Evolutionary conservation across 2,329 filamentous ascomycete species (phyloP).

Genomic region (Aspergillus pseudoviridinutans): DNA sequence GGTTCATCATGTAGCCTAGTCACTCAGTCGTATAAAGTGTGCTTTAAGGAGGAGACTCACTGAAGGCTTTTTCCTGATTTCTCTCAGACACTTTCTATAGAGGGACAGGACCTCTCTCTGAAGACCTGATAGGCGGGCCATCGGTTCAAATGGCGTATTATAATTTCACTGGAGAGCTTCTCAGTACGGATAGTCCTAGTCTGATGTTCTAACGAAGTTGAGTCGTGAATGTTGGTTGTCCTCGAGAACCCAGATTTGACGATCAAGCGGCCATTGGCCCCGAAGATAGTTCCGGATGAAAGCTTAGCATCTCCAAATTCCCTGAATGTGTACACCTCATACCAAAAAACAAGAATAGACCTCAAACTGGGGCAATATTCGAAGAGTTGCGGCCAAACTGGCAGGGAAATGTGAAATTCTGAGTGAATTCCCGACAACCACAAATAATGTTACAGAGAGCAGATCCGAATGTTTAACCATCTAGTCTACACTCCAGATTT

Average conservation of each 20-base stretch:
- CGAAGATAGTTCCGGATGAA: neutral
- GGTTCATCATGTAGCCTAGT: neutral
- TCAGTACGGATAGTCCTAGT: neutral
- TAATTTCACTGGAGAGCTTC: neutral
- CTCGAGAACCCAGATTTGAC: neutral
- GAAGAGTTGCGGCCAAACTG: neutral
- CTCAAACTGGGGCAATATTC: neutral
- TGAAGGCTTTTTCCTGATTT: slow-evolving; percentile 72
- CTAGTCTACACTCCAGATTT: slow-evolving; percentile 7
- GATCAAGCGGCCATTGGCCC: neutral
- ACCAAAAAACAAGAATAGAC: neutral
- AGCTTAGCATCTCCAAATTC: neutral
- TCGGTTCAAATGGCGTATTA: slow-evolving; percentile 11
- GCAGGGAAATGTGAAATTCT: neutral
- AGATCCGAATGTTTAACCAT: neutral
- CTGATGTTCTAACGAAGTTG: neutral
- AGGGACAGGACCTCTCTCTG: slow-evolving; percentile 83
- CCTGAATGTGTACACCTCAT: too few species aligned
- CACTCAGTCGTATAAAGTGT: neutral
- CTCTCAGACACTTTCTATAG: slow-evolving; percentile 81
- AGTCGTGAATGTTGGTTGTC: neutral
- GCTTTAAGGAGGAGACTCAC: slow-evolving; percentile 44
- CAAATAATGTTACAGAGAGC: too few species aligned
- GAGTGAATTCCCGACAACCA: too few species aligned
- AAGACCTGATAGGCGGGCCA: slow-evolving; percentile 68